Conservation (phyloP, 768 basidiomycete genomes). For the Cantharellus cinnabarinus region DNA sequence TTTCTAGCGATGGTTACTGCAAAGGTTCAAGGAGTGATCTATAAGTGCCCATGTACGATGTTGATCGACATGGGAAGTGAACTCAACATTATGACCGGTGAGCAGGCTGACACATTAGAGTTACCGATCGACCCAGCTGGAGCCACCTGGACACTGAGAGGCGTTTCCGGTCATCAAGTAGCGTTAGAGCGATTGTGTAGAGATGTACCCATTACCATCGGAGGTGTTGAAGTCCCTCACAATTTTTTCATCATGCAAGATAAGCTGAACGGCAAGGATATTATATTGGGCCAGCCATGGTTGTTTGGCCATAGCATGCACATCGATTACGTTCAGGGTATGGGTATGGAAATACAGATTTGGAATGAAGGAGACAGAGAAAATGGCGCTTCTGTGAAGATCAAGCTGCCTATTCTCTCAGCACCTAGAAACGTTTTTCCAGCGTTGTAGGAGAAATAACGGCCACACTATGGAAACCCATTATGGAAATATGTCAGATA, state of each 20-base stretch:
- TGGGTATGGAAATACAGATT: not conserved
- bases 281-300: not conserved
- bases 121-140: not conserved
- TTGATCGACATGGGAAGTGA: not conserved
- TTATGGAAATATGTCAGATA: too few species aligned
- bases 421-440: not conserved
- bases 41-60: not conserved
- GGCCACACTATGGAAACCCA: too few species aligned
- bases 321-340: not conserved
- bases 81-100: not conserved
- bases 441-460: too few species aligned
- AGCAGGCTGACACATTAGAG: not conserved
- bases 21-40: not conserved
- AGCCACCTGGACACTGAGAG: not conserved
- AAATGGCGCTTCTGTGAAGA: not conserved
- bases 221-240: not conserved
- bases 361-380: not conserved
- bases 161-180: not conserved
- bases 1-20: not conserved
- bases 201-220: not conserved
- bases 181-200: not conserved
- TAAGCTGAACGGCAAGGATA: not conserved
- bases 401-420: not conserved
- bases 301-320: not conserved
- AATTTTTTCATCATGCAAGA: not conserved